Evolutionary conservation across 2,329 filamentous ascomycete species (phyloP).

Genomic region (Colletotrichum sp.): DNA sequence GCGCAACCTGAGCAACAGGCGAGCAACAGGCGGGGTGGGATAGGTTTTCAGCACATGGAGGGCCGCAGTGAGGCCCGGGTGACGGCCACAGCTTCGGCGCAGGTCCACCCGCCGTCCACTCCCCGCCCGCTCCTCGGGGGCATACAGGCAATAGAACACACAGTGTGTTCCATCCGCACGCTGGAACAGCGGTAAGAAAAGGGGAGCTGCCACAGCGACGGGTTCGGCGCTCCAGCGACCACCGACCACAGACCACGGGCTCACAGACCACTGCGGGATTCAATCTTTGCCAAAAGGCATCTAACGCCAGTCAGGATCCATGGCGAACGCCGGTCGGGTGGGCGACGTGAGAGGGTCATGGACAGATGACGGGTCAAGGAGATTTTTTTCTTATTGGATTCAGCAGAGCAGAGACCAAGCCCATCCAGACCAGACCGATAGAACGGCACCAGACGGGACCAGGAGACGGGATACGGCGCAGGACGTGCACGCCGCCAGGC

Average conservation of each 20-base stretch:
- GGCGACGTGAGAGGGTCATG: constrained; percentile 1
- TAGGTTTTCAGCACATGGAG: background rate
- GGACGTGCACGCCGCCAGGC: background rate
- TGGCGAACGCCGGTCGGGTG: constrained; percentile 10
- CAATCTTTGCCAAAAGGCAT: background rate
- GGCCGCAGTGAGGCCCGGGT: background rate
- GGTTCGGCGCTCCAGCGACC: constrained; percentile 1
- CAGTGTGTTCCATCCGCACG: background rate
- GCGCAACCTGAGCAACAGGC: background rate
- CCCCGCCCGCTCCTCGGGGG: background rate
- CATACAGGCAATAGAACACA: background rate
- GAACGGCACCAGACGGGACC: background rate
- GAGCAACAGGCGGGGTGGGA: background rate
- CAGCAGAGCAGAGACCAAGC: background rate
- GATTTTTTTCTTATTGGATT: background rate
- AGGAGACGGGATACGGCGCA: background rate
- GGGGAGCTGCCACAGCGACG: background rate
- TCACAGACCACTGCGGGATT: constrained; percentile 16
- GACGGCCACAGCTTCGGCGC: background rate
- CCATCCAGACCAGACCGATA: background rate
- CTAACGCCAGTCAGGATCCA: constrained; percentile 16
- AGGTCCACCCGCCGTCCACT: background rate
- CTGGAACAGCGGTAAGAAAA: background rate
- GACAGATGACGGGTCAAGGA: background rate
- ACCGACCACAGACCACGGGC: constrained; percentile 10